Base-by-base conservation (phyloP, 208 protist genomes). In the Trypanosoma cruzi region DNA sequence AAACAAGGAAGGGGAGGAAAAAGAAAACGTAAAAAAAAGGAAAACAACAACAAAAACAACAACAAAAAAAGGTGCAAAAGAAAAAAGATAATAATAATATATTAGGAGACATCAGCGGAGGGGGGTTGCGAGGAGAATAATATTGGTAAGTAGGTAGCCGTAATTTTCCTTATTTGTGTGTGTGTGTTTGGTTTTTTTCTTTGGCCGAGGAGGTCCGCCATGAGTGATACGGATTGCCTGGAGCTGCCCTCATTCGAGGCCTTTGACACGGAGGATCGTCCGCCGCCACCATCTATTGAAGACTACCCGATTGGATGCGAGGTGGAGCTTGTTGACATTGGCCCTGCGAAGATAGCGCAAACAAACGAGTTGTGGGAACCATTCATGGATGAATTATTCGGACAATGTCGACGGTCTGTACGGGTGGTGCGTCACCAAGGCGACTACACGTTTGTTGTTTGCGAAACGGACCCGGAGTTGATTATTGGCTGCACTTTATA, bases 371-470 rank as follows among this genome's bases (percentile, higher is more conserved):
- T 88, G 62, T 96, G 88, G 86, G 86, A 93, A 64, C 79, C 82
- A 8, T 82, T 92, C 32, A 88, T 94, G 77, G 90, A 94, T 22
- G 49, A 76, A 8, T 50, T 96, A 46, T 96, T 96, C 49, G 69
- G 77, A 29, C 70, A 79, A 13, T 79, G 75, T 24, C 80, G 82
- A 11, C 85, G 87, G 31, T 74, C 80, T 20, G 90, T 92, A n/a
- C 71, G 52, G 18, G 90, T 96, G 11, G 58, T 77, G 60, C 71
- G 90, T 2, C 90, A 96, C 67, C 68, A 70, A 22, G 90, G 88
- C 16, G 90, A 96, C 57, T 96, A 91, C 79, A 93, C 90, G 5
- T 92, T 96, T 73, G 90, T 96, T 31, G 26, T 88, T 18, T 92
- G 82, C 53, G 70, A 69, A 36, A 74, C 83, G 26, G 78, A 88